Evolutionary conservation across 306 rosid genomes (phyloP).

Genomic region (Citrullus amarus): DNA sequence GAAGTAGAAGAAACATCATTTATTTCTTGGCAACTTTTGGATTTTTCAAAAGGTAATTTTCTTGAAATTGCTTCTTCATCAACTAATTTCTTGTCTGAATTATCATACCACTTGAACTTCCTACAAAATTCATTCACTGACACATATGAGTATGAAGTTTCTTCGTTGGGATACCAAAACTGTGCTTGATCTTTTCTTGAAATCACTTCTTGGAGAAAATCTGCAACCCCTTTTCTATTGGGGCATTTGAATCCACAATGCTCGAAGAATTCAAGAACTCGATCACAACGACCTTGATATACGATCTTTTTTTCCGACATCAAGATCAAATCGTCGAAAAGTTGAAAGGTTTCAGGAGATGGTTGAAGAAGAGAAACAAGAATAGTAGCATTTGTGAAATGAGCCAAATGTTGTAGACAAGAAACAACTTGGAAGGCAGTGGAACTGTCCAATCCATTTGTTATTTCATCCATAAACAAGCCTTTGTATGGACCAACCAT

Average conservation of each 20-base stretch:
- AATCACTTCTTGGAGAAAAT: constrained; percentile 34
- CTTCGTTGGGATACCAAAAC: constrained; percentile 21
- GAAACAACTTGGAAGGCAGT: constrained; percentile 28
- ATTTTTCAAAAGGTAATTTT: neutral
- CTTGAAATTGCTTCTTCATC: no score
- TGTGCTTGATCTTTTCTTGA: constrained; percentile 36
- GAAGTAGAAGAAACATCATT: neutral
- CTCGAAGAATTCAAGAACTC: constrained; percentile 27
- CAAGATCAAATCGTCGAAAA: constrained; percentile 36
- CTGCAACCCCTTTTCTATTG: constrained; percentile 34
- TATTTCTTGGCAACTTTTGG: neutral
- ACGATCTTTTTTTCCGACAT: constrained; percentile 30
- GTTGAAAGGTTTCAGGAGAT: constrained; percentile 36
- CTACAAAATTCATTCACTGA: constrained; percentile 18
- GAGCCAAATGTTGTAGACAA: constrained; percentile 30
- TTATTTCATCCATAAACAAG: constrained; percentile 36
- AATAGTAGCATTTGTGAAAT: constrained; percentile 21
- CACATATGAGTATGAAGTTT: constrained; percentile 9
- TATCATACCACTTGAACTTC: constrained; percentile 5
- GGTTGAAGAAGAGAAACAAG: constrained; percentile 47
- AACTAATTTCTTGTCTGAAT: no score
- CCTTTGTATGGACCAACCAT: constrained; percentile 31
- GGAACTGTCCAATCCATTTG: constrained; percentile 39
- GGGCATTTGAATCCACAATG: constrained; percentile 41
- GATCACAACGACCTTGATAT: constrained; percentile 37